These are phyloP conservation scores for Tuber indicum DNA, from an alignment of 495 filamentous ascomycete genomes.

Conservation along the genomic window DNA sequence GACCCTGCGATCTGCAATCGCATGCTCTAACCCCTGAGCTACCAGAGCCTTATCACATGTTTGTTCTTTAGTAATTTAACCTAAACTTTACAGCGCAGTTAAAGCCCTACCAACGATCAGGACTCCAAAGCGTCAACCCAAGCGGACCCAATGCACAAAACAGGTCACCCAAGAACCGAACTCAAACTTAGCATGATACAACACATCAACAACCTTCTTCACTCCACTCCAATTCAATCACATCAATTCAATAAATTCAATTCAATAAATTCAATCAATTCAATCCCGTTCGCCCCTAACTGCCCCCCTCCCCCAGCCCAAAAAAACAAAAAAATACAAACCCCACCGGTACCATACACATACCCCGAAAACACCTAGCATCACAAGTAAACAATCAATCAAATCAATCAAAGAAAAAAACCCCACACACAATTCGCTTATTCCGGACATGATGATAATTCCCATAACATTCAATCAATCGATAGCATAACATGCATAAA, in stretches of 20 bases:
- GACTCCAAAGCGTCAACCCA: background rate
- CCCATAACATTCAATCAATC: conserved; percentile 2
- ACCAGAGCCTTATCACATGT: conserved; percentile 29
- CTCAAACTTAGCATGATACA: background rate
- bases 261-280: background rate
- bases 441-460: background rate
- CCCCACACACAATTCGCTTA: background rate
- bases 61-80: background rate
- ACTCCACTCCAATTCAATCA: background rate
- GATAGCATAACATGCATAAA: background rate
- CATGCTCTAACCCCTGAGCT: conserved; percentile 42
- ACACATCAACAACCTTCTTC: background rate
- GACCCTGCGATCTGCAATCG: conserved; percentile 42
- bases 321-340: background rate
- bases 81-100: background rate
- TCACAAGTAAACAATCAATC: background rate
- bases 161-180: background rate
- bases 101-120: no score
- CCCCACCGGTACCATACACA: background rate
- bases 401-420: background rate
- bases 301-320: background rate
- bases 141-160: background rate
- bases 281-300: background rate
- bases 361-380: background rate
- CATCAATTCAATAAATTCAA: background rate